Base-by-base conservation (phyloP, 768 basidiomycete genomes). In the Tremella mesenterica region DNA sequence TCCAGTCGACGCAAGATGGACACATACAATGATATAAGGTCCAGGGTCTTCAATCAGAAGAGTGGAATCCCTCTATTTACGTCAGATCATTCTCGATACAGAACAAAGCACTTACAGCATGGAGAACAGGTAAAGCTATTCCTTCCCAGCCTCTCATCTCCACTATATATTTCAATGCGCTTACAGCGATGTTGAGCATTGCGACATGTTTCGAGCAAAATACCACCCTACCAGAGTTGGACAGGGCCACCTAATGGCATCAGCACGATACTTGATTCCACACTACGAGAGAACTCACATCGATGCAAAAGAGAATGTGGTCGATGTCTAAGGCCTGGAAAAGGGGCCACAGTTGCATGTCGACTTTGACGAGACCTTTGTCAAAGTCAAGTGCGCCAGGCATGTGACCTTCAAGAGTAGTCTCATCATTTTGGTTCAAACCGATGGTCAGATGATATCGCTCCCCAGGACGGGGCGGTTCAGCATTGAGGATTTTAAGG, bases 1-100 rank as follows among this genome's bases (percentile, higher is more conserved):
- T 20, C 21, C 14, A 21, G 18, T 44, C 6, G 30, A 16, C n/a
- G 23, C 6, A 47, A 4, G n/a, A 30, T 9, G 27, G 26, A 16
- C 34, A 54, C 61, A 50, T 30, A 70, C 92, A 72, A 96, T 81
- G 63, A 97, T 90, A 84, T 89, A 97, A 56, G 93, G 93, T 29
- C 92, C 92, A 38, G 92, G 89, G 71, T 97, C 91, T 60, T 96
- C 91, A 57, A 92, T 85, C 60, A 89, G 88, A 48, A 97, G 88
- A 69, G 85, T 88, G 25, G 88, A 84, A 59, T 95, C 93, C 41
- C 92, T 83, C 63, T 68, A 28, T n/a, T 18, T 7, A 0, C 4
- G 14, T 54, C n/a, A 50, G 52, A 48, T 9, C 10, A 9, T 26
- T 23, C 3, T 52, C 25, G 44, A 21, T 28, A n/a, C n/a, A 14